Conservation (phyloP, 1,284 basidiomycete genomes). For the Schizophyllum amplum region DNA sequence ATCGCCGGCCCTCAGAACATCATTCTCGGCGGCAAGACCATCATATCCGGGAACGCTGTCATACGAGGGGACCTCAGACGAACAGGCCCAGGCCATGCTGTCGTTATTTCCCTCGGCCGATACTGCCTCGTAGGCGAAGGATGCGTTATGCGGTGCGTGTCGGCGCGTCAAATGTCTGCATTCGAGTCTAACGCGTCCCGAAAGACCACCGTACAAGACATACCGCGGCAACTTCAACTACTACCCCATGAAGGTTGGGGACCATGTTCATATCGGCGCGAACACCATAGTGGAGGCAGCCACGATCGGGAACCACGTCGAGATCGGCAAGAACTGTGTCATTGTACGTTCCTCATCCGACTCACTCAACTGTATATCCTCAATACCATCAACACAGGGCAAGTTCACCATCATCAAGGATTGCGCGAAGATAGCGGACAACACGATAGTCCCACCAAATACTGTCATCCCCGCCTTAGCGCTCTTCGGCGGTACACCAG, state of each 20-base stretch:
- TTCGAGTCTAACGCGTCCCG: not conserved
- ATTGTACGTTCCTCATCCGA: constrained; percentile 51
- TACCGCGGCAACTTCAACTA: constrained; percentile 93
- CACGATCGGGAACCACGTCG: constrained; percentile 87
- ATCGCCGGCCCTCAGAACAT: constrained; percentile 96
- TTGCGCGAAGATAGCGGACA: constrained; percentile 82
- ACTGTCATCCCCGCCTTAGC: constrained; percentile 89
- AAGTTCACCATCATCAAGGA: constrained; percentile 98
- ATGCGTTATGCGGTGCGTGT: constrained; percentile 74
- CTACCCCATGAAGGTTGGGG: constrained; percentile 95
- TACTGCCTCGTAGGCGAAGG: constrained; percentile 91
- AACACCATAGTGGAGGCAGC: constrained; percentile 89
- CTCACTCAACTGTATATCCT: not conserved
- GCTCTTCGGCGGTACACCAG: constrained; percentile 85
- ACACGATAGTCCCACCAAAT: constrained; percentile 85
- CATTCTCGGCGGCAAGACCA: constrained; percentile 93
- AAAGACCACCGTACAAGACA: constrained; percentile 80
- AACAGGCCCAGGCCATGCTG: constrained; percentile 80
- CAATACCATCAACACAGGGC: constrained; percentile 56
- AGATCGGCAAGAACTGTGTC: constrained; percentile 93
- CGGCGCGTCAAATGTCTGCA: not conserved
- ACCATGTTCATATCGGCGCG: constrained; percentile 90
- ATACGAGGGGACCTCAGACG: constrained; percentile 85
- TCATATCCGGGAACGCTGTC: constrained; percentile 84
- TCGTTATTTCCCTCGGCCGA: constrained; percentile 87